Percentiles rank a stretch among this genome's conserved stretches.
phyloP scores from a whole-genome alignment of 2,329 filamentous ascomycete genomes.

The Claviceps lovelessii region DNA sequence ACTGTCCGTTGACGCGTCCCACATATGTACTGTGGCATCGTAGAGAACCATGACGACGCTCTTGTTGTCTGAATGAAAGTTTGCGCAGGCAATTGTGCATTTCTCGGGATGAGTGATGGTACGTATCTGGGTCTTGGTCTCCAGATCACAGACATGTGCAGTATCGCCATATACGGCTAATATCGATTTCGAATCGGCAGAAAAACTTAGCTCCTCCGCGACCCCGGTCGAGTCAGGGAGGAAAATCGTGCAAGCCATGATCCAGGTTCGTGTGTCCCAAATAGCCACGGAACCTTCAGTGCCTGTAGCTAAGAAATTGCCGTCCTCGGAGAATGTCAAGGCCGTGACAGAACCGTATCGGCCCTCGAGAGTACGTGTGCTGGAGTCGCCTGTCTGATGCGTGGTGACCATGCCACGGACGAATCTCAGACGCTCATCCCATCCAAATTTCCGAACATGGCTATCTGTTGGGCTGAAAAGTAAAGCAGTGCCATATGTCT shows the following conservation, averaged over 20 bases:
- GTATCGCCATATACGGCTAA: conserved; percentile 6
- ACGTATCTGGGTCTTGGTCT: conserved; percentile 2
- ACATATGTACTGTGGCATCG: conserved; percentile 6
- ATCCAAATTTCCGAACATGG: conserved; percentile 8
- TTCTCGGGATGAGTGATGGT: conserved; percentile 2
- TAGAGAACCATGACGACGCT: conserved; percentile 4
- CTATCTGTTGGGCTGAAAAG: conserved; percentile 17
- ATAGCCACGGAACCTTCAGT: conserved; percentile 6
- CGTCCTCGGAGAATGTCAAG: conserved; percentile 6
- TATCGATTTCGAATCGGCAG: conserved; percentile 5
- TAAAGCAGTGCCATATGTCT: conserved; percentile 20
- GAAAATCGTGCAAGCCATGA: conserved; percentile 3
- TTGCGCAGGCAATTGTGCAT: conserved; percentile 6
- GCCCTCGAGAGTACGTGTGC: conserved; percentile 5
- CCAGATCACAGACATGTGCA: conserved; percentile 4
- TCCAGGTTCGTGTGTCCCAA: conserved; percentile 3
- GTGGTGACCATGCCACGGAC: conserved; percentile 7
- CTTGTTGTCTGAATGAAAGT: conserved; percentile 5
- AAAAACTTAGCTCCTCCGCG: conserved; percentile 6
- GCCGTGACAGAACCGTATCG: conserved; percentile 6
- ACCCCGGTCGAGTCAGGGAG: conserved; percentile 5
- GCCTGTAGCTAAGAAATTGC: conserved; percentile 4
- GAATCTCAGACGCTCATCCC: conserved; percentile 8
- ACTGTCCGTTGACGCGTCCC: conserved; percentile 2
- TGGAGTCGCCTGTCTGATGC: conserved; percentile 5